Base-by-base conservation (phyloP, 192 early-diverging fungal species). In the Coemansia sp. region DNA sequence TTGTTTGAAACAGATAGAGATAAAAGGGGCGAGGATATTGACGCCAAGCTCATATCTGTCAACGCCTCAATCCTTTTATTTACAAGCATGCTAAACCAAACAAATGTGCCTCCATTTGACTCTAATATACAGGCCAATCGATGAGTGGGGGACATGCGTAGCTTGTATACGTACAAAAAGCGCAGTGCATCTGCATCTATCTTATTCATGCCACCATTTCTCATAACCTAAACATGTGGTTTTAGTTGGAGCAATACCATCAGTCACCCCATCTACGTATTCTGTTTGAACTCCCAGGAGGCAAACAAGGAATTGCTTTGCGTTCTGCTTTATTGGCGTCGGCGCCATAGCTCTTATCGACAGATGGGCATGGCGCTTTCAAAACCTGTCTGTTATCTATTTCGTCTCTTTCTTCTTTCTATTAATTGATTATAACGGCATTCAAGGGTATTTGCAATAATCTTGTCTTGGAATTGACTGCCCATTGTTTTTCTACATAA, bases 21-120 rank as follows among this genome's bases (percentile, higher is more conserved):
- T 53, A 38, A 64, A 68, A 60, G 72, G 33, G 56, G 43, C 30
- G 48, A 63, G 44, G 45, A 24, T 56, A 39, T 26, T 46, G 55
- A 64, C 57, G 60, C 72, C 72, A 68, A 64, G 62, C 39, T 23
- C 24, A 68, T 44, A 63, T 60, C 43, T 21, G 30, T 14, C 9
- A 55, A 52, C 56, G 63, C 69, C 69, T 71, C 69, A 60, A 71
- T 30, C 30, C 1, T 30, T 65, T 71, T 35, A 21, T 65, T 55
- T 55, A 24, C 64, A 55, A 6, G 20, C 38, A 65, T 65, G 15
- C 53, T 33, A n/a, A 56, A 16, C 1, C 53, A 56, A 11, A 30
- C 23, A 56, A 60, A 21, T 60, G 39, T 60, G 39, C 59, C 53
- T 60, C 59, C 36, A 41, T 60, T 60, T 60, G 5, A 18, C 8